These are phyloP conservation scores for Aspergillus fijiensis DNA, from an alignment of 2,329 filamentous ascomycete genomes.

Conservation along the genomic window DNA sequence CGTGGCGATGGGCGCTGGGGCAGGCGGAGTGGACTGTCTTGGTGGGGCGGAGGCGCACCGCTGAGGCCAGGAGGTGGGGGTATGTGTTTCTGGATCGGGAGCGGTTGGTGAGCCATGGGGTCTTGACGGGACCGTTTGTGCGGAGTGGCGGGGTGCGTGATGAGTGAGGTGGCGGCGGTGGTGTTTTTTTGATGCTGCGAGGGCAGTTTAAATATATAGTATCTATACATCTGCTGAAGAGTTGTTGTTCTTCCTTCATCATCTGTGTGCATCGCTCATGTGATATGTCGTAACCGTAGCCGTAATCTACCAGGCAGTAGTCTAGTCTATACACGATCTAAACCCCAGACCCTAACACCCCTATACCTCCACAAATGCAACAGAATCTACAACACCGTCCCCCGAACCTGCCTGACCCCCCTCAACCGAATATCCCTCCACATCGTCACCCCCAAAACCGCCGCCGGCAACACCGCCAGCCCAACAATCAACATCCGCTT, in stretches of 20 bases:
- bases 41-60: neutral
- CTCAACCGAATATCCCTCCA: conserved; percentile 12
- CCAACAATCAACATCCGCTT: conserved; percentile 43
- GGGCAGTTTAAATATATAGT: no score
- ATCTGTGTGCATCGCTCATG: no score
- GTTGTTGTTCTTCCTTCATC: no score
- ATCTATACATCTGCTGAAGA: no score
- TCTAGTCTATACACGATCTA: no score
- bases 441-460: conserved; percentile 1
- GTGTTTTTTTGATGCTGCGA: neutral
- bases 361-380: neutral
- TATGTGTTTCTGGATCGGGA: neutral
- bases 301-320: no score
- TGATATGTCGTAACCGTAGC: no score
- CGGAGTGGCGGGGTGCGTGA: neutral
- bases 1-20: neutral
- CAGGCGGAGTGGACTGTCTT: neutral
- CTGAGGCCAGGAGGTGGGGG: neutral
- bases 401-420: conserved; percentile 10
- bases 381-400: conserved; percentile 6
- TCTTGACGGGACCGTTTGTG: neutral
- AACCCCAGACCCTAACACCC: no score
- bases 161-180: neutral
- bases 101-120: neutral
- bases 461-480: conserved; percentile 4